These are phyloP conservation scores for Prototheca wickerhamii DNA, from an alignment of 163 green algal genomes.

Conservation along the genomic window DNA sequence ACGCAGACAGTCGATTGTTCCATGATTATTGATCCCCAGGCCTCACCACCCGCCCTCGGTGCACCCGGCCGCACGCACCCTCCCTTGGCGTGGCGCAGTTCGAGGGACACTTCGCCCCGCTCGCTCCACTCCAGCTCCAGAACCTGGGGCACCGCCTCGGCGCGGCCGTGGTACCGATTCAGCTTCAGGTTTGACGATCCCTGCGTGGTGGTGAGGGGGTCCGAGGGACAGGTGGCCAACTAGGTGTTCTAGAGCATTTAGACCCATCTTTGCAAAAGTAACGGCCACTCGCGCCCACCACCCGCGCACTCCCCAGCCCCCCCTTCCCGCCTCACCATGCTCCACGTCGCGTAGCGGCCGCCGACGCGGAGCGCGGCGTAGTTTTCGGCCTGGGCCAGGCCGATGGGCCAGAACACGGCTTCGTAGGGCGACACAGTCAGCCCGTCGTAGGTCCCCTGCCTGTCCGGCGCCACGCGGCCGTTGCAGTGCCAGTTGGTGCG, in stretches of 20 bases:
- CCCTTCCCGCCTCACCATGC: neutral
- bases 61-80: neutral
- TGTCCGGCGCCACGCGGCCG: neutral
- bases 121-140: conserved; percentile 10
- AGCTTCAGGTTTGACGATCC: neutral
- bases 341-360: neutral
- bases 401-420: conserved; percentile 4
- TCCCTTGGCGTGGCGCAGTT: neutral
- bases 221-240: neutral
- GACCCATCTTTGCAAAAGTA: neutral
- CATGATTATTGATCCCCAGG: neutral
- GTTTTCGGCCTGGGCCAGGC: neutral
- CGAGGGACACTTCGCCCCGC: neutral
- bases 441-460: neutral
- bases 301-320: neutral
- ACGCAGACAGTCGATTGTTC: neutral
- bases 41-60: neutral
- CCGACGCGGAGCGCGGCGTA: neutral
- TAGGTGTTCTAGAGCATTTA: no score
- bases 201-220: neutral
- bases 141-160: neutral
- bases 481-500: conserved; percentile 57
- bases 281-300: neutral
- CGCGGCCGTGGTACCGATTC: neutral
- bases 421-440: neutral